Conservation (phyloP, 345 rosid species). For the Eucalyptus erythrocorys region DNA sequence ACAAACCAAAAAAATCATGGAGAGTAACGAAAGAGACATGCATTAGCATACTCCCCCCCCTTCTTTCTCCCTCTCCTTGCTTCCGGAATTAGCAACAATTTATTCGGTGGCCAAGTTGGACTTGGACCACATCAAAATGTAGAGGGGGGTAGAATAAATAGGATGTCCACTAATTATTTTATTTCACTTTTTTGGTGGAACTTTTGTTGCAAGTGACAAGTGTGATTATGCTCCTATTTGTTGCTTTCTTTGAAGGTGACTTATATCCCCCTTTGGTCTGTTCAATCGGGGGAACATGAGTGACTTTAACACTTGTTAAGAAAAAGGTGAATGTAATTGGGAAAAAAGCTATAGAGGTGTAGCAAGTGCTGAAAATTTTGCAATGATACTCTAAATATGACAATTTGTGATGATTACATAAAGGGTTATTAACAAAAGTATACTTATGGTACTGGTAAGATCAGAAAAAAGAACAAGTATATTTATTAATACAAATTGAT, state of each 20-base stretch:
- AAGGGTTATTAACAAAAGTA: not conserved
- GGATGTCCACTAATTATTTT: not conserved
- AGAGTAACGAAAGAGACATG: not conserved
- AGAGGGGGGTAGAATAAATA: not conserved
- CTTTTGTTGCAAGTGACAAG: not conserved
- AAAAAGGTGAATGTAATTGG: not conserved
- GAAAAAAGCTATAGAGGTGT: not conserved
- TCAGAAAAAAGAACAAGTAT: not conserved
- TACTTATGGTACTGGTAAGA: not conserved
- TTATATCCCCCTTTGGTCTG: not conserved
- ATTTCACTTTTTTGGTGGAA: not conserved
- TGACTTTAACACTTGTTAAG: not conserved
- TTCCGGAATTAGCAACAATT: not conserved
- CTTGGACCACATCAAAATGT: not conserved
- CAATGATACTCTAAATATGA: not conserved
- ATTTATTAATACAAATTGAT: not conserved
- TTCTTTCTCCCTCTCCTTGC: not conserved
- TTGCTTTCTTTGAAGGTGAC: not conserved
- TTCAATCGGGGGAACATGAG: not conserved
- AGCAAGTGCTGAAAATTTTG: not conserved
- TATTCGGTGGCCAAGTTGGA: not conserved
- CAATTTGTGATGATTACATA: not conserved
- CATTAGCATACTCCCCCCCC: not conserved
- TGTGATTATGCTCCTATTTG: not conserved
- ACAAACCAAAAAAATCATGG: not conserved